Percentiles rank a stretch among this genome's conserved stretches.
Evolutionary conservation across 2,329 filamentous ascomycete genomes (phyloP).

Genomic region (Alternaria sp.): DNA sequence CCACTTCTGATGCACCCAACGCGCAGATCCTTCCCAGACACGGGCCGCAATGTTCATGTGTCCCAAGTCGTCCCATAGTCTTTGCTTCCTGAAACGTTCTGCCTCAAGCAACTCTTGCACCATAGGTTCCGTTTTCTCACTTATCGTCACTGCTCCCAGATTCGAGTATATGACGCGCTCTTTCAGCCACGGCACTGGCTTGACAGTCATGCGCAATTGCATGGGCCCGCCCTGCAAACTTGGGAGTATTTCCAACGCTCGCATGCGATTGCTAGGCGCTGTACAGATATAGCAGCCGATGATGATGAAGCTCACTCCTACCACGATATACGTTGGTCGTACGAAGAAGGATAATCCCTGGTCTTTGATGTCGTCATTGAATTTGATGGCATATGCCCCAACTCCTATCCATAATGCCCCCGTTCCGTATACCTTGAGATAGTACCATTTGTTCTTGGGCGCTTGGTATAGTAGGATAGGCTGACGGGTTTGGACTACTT

Average conservation of each 20-base stretch:
- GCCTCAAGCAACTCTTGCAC: constrained; percentile 43
- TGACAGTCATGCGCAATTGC: constrained; percentile 43
- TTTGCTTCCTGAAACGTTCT: constrained; percentile 38
- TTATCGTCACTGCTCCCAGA: constrained; percentile 40
- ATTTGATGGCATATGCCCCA: constrained; percentile 43
- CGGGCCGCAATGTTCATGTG: constrained; percentile 32
- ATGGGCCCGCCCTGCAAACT: constrained; percentile 38
- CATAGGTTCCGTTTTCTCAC: constrained; percentile 45
- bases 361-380: constrained; percentile 43
- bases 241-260: constrained; percentile 43
- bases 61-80: constrained; percentile 38
- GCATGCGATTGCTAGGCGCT: constrained; percentile 42
- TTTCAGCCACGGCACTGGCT: constrained; percentile 34
- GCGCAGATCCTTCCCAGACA: constrained; percentile 40
- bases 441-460: constrained; percentile 38
- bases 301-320: constrained; percentile 37
- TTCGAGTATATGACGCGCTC: constrained; percentile 42
- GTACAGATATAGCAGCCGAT: constrained; percentile 46
- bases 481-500: constrained; percentile 39
- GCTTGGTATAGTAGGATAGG: constrained; percentile 48
- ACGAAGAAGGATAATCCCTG: constrained; percentile 45
- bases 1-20: constrained; percentile 48
- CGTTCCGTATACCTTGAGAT: constrained; percentile 39
- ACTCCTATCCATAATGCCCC: constrained; percentile 37
- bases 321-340: constrained; percentile 44